Evolutionary conservation across 441 rosid species (phyloP), one percentile per base, ranked within the genome.

Genomic region (Aquilaria agallochum): DNA sequence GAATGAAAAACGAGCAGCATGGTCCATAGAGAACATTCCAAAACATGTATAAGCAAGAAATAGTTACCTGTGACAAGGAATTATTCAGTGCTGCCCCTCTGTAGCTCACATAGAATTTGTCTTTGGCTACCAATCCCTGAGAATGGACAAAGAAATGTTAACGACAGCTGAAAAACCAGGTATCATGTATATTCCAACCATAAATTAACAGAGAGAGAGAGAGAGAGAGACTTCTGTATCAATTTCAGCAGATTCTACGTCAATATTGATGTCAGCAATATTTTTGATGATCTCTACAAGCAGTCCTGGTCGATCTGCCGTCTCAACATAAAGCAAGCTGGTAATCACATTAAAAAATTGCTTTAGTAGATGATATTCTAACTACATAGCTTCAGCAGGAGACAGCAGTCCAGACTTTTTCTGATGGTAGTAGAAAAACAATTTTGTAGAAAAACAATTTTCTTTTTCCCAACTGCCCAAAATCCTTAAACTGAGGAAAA

Each of bases 251-350:
- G 93, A 87, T 73, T 84, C 90, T 42, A 87, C 93, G 6, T 80
- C 85, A 44, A 87, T 76, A 65, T 82, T 87, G 62, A 82, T 64
- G 64, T 87, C 85, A 46, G 88, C 78, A 72, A 87, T 82, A 62
- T 80, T 64, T 78, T 80, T 78, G 20, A 87, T 87, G 66, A 87
- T 76, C 67, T 87, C 93, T 12, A 80, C 82, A 1, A 87, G 83
- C 64, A 87, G 71, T 64, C 93, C 93, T 44, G 93, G 82, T 68
- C 90, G 84, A 76, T 87, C 93, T 13, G 90, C 88, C 63, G 90
- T 84, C 80, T 87, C 88, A 60, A 84, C 73, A 51, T 63, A 73
- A 59, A 84, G 88, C 80, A 84, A 64, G 78, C 93, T 87, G 73
- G 47, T 49, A 60, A 74, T 40, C 56, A 55, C 34, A 59, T 44